Percentiles rank a stretch among this genome's conserved stretches.
Evolutionary conservation across 768 basidiomycete species (phyloP).

Genomic region (Dacryopinax spathularia): DNA sequence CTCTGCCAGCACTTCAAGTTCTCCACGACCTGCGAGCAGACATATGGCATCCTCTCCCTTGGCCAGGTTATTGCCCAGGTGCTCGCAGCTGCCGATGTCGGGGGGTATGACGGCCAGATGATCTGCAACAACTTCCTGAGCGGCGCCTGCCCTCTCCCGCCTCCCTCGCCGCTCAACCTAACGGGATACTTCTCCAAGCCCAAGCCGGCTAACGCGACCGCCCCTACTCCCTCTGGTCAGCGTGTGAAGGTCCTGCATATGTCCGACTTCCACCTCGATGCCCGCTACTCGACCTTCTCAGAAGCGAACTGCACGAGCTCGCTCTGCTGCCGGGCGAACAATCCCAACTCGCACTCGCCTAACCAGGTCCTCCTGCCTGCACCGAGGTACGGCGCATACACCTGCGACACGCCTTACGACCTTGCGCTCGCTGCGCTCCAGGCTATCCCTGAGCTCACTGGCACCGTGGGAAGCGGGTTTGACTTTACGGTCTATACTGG

Average conservation of each 20-base stretch:
- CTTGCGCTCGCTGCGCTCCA: slow-evolving; percentile 46
- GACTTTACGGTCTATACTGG: slow-evolving; percentile 57
- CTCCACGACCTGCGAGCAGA: slow-evolving; percentile 34
- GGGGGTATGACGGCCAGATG: slow-evolving; percentile 53
- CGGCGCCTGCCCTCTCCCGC: slow-evolving; percentile 39
- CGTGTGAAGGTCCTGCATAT: slow-evolving; percentile 58
- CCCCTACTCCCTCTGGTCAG: slow-evolving; percentile 51
- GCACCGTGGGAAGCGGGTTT: slow-evolving; percentile 46
- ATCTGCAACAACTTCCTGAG: slow-evolving; percentile 42
- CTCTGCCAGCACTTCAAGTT: slow-evolving; percentile 50
- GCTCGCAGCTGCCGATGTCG: slow-evolving; percentile 52
- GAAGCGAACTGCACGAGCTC: slow-evolving; percentile 60
- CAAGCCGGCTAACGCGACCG: slow-evolving; percentile 43
- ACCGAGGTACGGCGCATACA: slow-evolving; percentile 52
- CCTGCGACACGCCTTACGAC: slow-evolving; percentile 52
- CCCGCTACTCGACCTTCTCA: slow-evolving; percentile 51
- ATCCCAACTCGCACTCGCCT: slow-evolving; percentile 29
- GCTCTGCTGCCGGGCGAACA: slow-evolving; percentile 48
- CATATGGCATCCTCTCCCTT: slow-evolving; percentile 33
- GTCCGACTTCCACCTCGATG: slow-evolving; percentile 67
- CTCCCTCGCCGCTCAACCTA: slow-evolving; percentile 45
- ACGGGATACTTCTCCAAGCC: slow-evolving; percentile 63
- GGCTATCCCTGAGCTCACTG: slow-evolving; percentile 52
- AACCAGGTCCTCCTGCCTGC: slow-evolving; percentile 41
- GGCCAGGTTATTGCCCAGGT: slow-evolving; percentile 60